Evolutionary conservation across 2,329 filamentous ascomycete species (phyloP).

Genomic region (Verticillium dahliae): DNA sequence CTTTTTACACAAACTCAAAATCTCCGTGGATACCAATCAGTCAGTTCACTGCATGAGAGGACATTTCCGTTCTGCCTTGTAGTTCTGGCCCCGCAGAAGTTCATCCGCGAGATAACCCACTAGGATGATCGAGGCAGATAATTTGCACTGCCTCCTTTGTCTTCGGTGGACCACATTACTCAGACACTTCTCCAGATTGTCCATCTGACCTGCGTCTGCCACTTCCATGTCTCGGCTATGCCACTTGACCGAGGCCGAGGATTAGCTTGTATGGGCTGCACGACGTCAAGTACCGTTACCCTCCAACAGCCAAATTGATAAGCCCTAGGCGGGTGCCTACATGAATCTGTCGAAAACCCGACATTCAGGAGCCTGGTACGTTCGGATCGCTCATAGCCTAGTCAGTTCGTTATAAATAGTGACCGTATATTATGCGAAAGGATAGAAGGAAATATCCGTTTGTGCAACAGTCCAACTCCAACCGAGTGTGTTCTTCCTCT

Average conservation of each 20-base stretch:
- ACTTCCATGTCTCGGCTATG: not conserved
- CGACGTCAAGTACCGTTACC: not conserved
- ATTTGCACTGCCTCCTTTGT: not conserved
- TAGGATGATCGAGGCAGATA: not conserved
- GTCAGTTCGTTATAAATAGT: not conserved
- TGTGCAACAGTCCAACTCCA: not conserved
- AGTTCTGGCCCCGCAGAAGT: not conserved
- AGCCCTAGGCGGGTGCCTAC: not conserved
- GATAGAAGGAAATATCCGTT: not conserved
- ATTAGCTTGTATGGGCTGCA: not conserved
- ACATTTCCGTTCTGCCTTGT: not conserved
- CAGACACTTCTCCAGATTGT: not conserved
- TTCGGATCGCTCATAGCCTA: no score
- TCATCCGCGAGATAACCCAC: not conserved
- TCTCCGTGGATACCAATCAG: no score
- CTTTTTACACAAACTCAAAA: no score
- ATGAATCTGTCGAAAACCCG: not conserved
- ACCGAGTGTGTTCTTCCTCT: not conserved
- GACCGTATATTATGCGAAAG: not conserved
- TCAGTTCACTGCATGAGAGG: no score
- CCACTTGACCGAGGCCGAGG: not conserved
- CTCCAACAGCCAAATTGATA: not conserved
- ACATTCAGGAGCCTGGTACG: no score
- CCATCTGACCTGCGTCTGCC: not conserved
- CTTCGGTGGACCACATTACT: not conserved